Percentiles rank a stretch among this genome's conserved stretches.
phyloP scores from a whole-genome alignment of 2,329 filamentous ascomycete genomes.

The Arthrobotrys entomopaga region DNA sequence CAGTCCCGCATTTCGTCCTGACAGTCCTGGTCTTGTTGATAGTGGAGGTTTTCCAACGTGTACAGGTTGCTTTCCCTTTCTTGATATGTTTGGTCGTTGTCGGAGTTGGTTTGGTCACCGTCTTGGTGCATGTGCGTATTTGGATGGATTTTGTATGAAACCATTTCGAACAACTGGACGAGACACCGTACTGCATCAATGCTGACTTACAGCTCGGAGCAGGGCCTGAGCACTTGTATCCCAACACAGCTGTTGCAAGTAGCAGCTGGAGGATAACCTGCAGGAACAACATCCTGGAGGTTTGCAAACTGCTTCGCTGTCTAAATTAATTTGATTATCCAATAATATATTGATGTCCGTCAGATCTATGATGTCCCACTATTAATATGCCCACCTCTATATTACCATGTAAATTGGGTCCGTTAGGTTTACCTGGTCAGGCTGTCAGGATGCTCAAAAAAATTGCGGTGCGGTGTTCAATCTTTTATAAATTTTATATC shows the following conservation, averaged over 20 bases:
- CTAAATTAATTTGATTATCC: too few relatives aligned
- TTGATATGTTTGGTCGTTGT: constrained; percentile 7
- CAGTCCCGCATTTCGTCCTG: not conserved
- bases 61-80: not conserved
- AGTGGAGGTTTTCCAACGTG: not conserved
- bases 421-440: too few relatives aligned
- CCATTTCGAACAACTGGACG: not conserved
- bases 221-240: not conserved
- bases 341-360: too few relatives aligned
- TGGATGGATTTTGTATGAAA: constrained; percentile 6
- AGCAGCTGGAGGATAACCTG: not conserved
- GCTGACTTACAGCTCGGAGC: not conserved
- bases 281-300: not conserved
- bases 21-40: not conserved
- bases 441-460: too few relatives aligned
- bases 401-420: too few relatives aligned
- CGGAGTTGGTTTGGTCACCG: not conserved
- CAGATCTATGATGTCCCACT: too few relatives aligned
- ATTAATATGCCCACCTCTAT: too few relatives aligned
- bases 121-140: not conserved
- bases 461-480: too few relatives aligned
- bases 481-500: too few relatives aligned
- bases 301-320: too few relatives aligned
- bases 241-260: not conserved
- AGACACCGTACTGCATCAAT: not conserved